These are phyloP conservation scores for Pseudogymnoascus pannorum DNA, from an alignment of 2,329 filamentous ascomycete genomes.

Conservation along the genomic window DNA sequence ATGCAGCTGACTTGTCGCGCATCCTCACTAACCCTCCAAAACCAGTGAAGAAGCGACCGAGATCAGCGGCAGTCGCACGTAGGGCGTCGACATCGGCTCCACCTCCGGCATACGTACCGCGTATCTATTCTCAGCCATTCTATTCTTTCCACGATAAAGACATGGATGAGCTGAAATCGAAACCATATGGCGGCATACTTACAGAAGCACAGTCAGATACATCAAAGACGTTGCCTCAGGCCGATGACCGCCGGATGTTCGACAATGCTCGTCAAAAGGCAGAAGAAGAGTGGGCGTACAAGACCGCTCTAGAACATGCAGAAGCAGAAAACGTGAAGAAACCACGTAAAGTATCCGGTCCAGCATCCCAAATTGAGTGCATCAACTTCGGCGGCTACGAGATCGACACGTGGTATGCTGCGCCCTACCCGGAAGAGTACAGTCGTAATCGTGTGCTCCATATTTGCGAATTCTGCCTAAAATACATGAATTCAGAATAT, in stretches of 20 bases:
- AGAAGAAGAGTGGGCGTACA: conserved; percentile 82
- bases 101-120: conserved; percentile 26
- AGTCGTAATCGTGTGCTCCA: conserved; percentile 94
- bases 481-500: conserved; percentile 99
- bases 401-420: conserved; percentile 98
- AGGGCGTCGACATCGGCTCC: conserved; percentile 29
- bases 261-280: conserved; percentile 85
- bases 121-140: conserved; percentile 65
- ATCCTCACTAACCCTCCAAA: conserved; percentile 54
- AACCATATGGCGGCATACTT: conserved; percentile 91
- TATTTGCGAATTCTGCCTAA: conserved; percentile 98
- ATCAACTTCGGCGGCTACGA: conserved; percentile 97
- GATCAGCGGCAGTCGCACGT: conserved; percentile 34
- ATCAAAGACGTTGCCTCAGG: conserved; percentile 72
- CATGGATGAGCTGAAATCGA: conserved; percentile 79
- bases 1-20: conserved; percentile 50
- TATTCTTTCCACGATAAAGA: conserved; percentile 87
- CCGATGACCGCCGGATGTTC: conserved; percentile 76
- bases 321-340: conserved; percentile 57
- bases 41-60: conserved; percentile 42
- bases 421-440: conserved; percentile 97
- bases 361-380: conserved; percentile 94
- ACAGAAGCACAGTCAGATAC: conserved; percentile 87
- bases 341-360: conserved; percentile 69
- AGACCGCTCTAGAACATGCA: conserved; percentile 58